Base-by-base conservation (phyloP, 2,329 filamentous ascomycete genomes). In the Escovopsis sp. region DNA sequence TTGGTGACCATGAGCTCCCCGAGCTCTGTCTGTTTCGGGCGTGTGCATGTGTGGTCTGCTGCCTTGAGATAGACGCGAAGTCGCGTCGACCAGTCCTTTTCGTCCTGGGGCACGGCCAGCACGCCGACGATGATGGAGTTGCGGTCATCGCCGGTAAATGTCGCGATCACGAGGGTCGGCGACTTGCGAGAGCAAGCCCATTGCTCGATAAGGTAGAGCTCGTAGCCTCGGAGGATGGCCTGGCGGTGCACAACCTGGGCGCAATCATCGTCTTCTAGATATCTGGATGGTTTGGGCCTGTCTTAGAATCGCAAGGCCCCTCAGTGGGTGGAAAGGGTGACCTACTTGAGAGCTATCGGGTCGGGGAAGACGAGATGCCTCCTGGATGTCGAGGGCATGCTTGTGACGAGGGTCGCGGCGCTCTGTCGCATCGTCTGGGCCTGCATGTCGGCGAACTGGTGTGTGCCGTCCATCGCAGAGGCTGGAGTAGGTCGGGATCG, bases 1-100 rank as follows among this genome's bases (percentile, higher is more conserved):
- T 94, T 94, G 5, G 90, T 96, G 39, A 94, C 79, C 81, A 94
- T 92, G 40, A 96, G 61, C 41, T 80, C 79, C 5, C 90, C 90
- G 12, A 92, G 60, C 2, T 72, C 66, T 0, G 88, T 94, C 35
- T 92, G 78, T 53, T 83, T 85, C 25, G 78, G 76, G 29, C 84
- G 71, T 1, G 87, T 85, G 64, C 94, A 83, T 47, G 80, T 88
- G 51, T 92, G 76, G 38, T 81, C 76, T 35, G 94, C 72, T 2
- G 85, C 83, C 43, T 79, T 79, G 63, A 94, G 90, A 56, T 94
- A 96, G 36, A 86, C 64, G 35, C 77, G 73, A 41, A 96, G 58
- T 41, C 79, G 71, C 2, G 75, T 70, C 3, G 86, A 88, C 87
- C 88, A 94, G 29, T 70, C 62, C 8, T 62, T 66, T 54, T 92